Evolutionary conservation across 352 stramenopile genomes (phyloP), one percentile per base, ranked within the genome.

Genomic region (Aphanomyces invadans): DNA sequence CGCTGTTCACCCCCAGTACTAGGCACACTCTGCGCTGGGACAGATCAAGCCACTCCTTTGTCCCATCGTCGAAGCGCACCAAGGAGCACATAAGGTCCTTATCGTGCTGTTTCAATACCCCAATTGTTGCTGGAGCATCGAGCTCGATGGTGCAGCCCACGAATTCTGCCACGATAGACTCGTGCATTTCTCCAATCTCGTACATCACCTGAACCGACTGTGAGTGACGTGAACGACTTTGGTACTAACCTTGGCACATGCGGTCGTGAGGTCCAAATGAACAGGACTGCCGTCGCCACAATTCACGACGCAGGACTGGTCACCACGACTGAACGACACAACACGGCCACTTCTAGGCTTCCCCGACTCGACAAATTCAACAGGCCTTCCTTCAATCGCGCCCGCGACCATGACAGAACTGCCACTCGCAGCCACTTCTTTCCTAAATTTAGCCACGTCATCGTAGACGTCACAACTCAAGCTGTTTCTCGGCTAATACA

Each of bases 41-140:
- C 1, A 67, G 25, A 44, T 67, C 60, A 2, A 67, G 29, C 60
- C 60, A 67, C 17, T 67, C 60, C 23, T 67, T 67, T 23, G 15
- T 17, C 4, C 60, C 60, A n/a, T 4, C 28, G 9, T 38, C 38
- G 32, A 57, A 67, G 32, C 60, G 60, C 49, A 67, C 45, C 2
- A 67, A 32, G n/a, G 21, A 57, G 42, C 60, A 67, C 26, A 42
- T 36, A 11, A 45, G 32, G 28, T 49, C 45, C 11, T 17, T 11
- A 45, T 67, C 21, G 19, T 51, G 48, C 60, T 67, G 60, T 28
- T 57, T 67, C 17, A 67, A n/a, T 26, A 57, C 42, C 0, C 60
- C 60, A 25, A 4, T 25, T 52, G 15, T 19, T 19, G 44, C 19
- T 33, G 49, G 49, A 1, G 21, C 25, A n/a, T 32, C 15, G 2